Conservation (phyloP, 345 rosid species). For the Lepidium aucheri region DNA sequence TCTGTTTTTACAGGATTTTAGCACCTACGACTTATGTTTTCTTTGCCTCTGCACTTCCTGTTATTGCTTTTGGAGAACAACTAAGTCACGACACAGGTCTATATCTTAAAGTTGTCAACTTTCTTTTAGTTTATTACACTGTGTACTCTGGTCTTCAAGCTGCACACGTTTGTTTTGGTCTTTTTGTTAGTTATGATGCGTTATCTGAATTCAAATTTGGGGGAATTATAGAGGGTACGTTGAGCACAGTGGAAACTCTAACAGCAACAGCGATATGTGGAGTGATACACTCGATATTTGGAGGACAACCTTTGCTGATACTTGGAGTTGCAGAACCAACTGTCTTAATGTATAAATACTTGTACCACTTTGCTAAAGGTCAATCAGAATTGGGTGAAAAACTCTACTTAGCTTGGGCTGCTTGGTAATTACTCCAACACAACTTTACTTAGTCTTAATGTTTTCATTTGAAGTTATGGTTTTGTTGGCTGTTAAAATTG, state of each 20-base stretch:
- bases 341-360: constrained; percentile 67
- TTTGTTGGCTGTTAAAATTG: background rate
- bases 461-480: background rate
- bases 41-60: constrained; percentile 83
- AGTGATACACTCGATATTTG: constrained; percentile 63
- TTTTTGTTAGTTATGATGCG: background rate
- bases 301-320: constrained; percentile 76
- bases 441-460: background rate
- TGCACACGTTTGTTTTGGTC: background rate
- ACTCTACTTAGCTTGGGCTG: constrained; percentile 78
- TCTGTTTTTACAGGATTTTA: constrained; percentile 37
- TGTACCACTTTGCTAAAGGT: constrained; percentile 62
- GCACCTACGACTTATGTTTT: constrained; percentile 75
- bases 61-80: constrained; percentile 82
- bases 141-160: background rate
- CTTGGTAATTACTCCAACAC: constrained; percentile 42
- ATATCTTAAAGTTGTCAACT: background rate
- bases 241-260: constrained; percentile 66
- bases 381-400: constrained; percentile 47
- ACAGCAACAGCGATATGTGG: constrained; percentile 77
- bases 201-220: background rate
- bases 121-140: background rate
- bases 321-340: constrained; percentile 93
- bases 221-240: constrained; percentile 44
- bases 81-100: constrained; percentile 63